Base-by-base conservation (phyloP, 2,329 filamentous ascomycete genomes). In the Xylariaceae sp. region DNA sequence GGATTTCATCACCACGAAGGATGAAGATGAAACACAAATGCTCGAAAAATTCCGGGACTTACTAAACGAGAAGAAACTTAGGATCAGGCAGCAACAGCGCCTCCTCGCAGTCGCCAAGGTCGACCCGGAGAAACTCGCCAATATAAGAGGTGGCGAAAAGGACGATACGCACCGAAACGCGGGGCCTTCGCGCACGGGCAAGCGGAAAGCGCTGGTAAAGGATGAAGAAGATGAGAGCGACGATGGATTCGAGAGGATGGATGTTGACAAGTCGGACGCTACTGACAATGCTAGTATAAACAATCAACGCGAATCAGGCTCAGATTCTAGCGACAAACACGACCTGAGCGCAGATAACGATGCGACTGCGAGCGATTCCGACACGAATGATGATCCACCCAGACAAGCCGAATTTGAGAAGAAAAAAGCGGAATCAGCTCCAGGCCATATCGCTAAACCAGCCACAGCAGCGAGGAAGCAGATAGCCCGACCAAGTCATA, bases 11-110 rank as follows among this genome's bases (percentile, higher is more conserved):
- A 75, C 76, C 50, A 76, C 82, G 13, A 91, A 91, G 66, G 76
- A 80, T 44, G 79, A 81, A 16, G 80, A 89, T 57, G 87, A 92
- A 68, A 76, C 77, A 1, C 77, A 78, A 16, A 71, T 92, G 52
- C 70, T 92, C 1, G 79, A 81, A 56, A 89, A 89, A 66, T 89
- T 89, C 62, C 79, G 81, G 51, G 75, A 81, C 51, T 73, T 92
- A 2, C 72, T 92, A 1, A 92, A 92, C 62, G 82, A 87, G 67
- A 92, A 92, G 73, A 92, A 92, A 70, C 74, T 85, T 49, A 91
- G 88, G 70, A 91, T 92, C 47, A 74, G 88, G 41, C 81, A 90
- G 62, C 87, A 90, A 70, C 84, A 87, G 63, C 78, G 80, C 37
- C 70, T 87, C 18, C 70, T 90, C 21, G 68, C 72, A 3, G 61